A percentile compares a stretch with the other conserved stretches of the same genome.
phyloP scores from a whole-genome alignment of 495 filamentous ascomycete genomes.

The Aspergillus taichungensis region DNA sequence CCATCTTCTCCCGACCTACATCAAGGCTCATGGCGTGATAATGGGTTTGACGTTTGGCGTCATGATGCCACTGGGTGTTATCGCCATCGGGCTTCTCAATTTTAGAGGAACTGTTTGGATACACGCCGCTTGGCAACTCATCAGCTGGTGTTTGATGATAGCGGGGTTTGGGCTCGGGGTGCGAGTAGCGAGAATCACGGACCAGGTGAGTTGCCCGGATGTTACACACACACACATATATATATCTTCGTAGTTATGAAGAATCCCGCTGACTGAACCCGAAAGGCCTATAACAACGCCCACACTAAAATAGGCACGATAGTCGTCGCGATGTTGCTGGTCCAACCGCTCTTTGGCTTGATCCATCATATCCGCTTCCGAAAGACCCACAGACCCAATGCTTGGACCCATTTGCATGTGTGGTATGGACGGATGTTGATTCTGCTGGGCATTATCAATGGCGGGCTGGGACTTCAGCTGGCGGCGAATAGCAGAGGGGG shows the following conservation, averaged over 20 bases:
- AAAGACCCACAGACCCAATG: not conserved
- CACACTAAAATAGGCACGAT: conserved; percentile 9
- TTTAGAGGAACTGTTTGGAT: conserved; percentile 1
- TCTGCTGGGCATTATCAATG: conserved; percentile 9
- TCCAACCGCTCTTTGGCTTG: conserved; percentile 7
- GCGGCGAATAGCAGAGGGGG: conserved; percentile 4
- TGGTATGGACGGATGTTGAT: conserved; percentile 8
- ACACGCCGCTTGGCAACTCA: conserved; percentile 3
- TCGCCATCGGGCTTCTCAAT: conserved; percentile 2
- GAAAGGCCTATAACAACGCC: conserved; percentile 7
- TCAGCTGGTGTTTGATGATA: conserved; percentile 5
- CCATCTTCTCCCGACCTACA: conserved; percentile 5
- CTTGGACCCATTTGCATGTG: conserved; percentile 7
- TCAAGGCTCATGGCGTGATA: conserved; percentile 5
- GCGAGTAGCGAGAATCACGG: conserved; percentile 7
- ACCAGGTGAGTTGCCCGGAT: conserved; percentile 1
- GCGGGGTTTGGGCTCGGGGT: conserved; percentile 8
- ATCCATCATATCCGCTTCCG: conserved; percentile 4
- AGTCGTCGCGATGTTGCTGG: conserved; percentile 7
- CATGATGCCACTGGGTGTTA: conserved; percentile 8
- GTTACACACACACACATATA: too few relatives aligned
- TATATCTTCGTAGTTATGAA: not conserved
- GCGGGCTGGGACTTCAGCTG: conserved; percentile 5
- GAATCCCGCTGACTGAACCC: not conserved
- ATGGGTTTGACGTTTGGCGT: conserved; percentile 7